These are phyloP conservation scores for Acanthamoeba divionensis DNA, from an alignment of 208 protist genomes.

Conservation along the genomic window DNA sequence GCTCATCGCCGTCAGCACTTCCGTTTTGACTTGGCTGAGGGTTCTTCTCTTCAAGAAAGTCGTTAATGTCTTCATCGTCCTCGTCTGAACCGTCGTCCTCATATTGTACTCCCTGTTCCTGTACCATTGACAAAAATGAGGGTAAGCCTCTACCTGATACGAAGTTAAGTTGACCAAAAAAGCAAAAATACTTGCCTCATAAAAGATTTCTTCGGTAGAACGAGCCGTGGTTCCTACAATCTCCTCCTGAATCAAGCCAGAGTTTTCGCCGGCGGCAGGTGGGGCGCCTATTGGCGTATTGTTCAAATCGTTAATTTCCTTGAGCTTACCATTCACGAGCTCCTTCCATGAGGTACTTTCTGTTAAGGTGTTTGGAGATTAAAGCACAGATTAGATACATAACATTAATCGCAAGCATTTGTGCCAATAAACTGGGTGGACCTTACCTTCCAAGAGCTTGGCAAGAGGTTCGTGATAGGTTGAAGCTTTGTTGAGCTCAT, in stretches of 20 bases:
- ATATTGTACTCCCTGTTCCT: slow-evolving; percentile 2
- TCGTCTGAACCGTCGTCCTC: neutral
- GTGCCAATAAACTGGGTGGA: neutral
- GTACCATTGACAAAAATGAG: no score
- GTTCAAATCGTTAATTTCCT: slow-evolving; percentile 14
- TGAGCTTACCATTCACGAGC: neutral
- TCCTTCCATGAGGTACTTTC: neutral
- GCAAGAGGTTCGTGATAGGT: slow-evolving; percentile 38
- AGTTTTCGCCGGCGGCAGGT: neutral
- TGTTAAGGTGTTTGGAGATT: neutral
- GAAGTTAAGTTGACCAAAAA: no score
- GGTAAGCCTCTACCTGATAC: no score
- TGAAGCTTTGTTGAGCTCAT: slow-evolving; percentile 28
- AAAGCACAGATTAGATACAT: neutral
- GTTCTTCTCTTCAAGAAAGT: neutral
- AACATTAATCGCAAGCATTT: neutral
- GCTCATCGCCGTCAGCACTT: no score
- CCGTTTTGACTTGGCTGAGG: no score
- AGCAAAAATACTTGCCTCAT: no score
- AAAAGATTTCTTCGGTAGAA: no score
- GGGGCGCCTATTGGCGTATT: slow-evolving; percentile 24
- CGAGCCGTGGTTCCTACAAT: no score
- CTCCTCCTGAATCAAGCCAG: no score
- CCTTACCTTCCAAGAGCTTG: neutral
- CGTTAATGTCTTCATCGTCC: neutral